Evolutionary conservation across 140 eudicot genomes (phyloP), one percentile per base, ranked within the genome.

Genomic region (Oenanthe javanica): DNA sequence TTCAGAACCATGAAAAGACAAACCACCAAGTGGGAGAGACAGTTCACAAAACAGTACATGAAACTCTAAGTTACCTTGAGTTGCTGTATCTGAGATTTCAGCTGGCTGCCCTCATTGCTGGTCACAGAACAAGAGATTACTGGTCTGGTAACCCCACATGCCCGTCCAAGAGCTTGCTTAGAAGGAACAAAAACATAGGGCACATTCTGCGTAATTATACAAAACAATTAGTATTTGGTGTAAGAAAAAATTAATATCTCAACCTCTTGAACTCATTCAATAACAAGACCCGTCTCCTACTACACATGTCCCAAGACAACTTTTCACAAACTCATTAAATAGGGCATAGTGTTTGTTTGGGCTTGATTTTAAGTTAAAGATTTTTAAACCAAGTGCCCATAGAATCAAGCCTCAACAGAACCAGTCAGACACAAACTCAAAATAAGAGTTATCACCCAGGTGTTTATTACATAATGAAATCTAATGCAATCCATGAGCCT

Each of bases 81-180:
- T 38, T 79, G 82, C 59, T 79, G 82, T 13, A 79, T 79, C 71
- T 79, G 82, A 47, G 75, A 57, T 36, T 79, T 79, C 64, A 79
- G 51, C 61, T 79, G 82, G 82, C 82, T 79, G 36, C 82, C 82
- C 64, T 79, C 81, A 21, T 79, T 79, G 81, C 81, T 79, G 15
- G 82, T 79, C 25, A 79, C 82, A 5, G 82, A 79, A 66, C 76
- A 64, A 27, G 82, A 74, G 38, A 79, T 79, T 8, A 79, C 82
- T 13, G 82, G 82, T 66, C 82, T 79, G 1, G 82, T 79, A 66
- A 79, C 82, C 47, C 82, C 82, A 47, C 82, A 79, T 63, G 82
- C 82, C 19, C 82, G 75, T 36, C 82, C 82, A 14, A 79, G 82
- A 79, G 82, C 82, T 79, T 79, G 82, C 66, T 79, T 79, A 16